phyloP scores from a whole-genome alignment of 148 eudicot species.

The Vaccinium macrocarpon region DNA sequence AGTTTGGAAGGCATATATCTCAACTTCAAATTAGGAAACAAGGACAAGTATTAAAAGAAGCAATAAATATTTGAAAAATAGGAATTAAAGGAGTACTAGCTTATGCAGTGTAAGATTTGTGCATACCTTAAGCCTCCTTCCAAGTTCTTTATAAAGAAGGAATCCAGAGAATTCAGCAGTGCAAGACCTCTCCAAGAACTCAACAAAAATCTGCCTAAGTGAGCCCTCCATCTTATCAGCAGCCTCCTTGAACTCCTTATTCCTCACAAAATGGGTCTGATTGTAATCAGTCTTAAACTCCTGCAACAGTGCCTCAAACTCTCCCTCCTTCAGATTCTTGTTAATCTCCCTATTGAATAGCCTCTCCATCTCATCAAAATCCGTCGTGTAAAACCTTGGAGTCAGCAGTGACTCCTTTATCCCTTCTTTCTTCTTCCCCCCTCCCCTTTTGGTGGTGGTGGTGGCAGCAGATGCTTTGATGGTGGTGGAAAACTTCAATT shows the following conservation, averaged over 20 bases:
- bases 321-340: constrained; percentile 73
- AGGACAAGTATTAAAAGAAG: not conserved
- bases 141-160: constrained; percentile 89
- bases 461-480: constrained; percentile 42
- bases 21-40: not conserved
- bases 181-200: constrained; percentile 97
- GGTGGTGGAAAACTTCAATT: constrained; percentile 49
- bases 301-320: constrained; percentile 80
- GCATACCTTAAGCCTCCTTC: constrained; percentile 87
- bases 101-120: not conserved
- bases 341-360: constrained; percentile 85
- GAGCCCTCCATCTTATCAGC: constrained; percentile 86
- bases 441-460: constrained; percentile 15
- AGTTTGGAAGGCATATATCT: not conserved
- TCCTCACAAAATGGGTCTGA: constrained; percentile 96
- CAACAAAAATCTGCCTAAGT: constrained; percentile 80
- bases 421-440: constrained; percentile 33
- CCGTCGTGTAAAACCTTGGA: constrained; percentile 91
- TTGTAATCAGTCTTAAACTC: constrained; percentile 98
- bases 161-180: constrained; percentile 99
- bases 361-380: constrained; percentile 94
- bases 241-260: constrained; percentile 93
- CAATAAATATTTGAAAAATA: not conserved
- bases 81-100: too few species aligned
- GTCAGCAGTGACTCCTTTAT: constrained; percentile 76